Evolutionary conservation across 306 rosid genomes (phyloP).

Genomic region (Bauhinia variegata): DNA sequence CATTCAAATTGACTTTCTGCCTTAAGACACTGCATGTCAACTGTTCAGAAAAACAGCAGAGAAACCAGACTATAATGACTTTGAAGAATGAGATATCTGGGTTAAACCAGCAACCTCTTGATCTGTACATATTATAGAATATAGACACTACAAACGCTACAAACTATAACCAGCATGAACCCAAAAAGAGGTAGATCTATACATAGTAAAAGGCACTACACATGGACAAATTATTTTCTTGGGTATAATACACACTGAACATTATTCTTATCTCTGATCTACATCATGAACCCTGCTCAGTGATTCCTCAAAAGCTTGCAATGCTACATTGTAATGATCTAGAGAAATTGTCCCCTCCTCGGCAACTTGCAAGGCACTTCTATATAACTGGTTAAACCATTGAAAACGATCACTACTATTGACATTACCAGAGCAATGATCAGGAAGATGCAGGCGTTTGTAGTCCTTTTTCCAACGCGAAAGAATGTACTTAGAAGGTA

Average conservation of each 20-base stretch:
- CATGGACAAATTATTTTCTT: background rate
- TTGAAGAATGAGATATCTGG: background rate
- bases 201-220: constrained; percentile 29
- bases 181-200: constrained; percentile 28
- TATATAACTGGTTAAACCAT: constrained; percentile 71
- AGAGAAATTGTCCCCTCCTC: constrained; percentile 84
- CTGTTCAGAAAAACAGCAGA: too few relatives aligned
- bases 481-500: constrained; percentile 71
- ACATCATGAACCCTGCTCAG: constrained; percentile 73
- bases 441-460: constrained; percentile 67
- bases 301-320: constrained; percentile 81
- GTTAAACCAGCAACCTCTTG: constrained; percentile 25
- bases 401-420: constrained; percentile 55
- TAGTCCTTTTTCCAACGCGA: constrained; percentile 90
- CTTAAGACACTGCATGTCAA: too few relatives aligned
- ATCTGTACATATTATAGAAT: constrained; percentile 38
- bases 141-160: constrained; percentile 23
- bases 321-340: constrained; percentile 75
- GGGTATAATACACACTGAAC: background rate
- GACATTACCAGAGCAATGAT: constrained; percentile 39
- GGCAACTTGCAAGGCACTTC: constrained; percentile 81
- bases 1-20: too few relatives aligned
- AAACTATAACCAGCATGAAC: constrained; percentile 6
- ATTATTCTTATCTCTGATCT: constrained; percentile 53
- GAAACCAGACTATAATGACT: too few relatives aligned